These are phyloP conservation scores for Juglanconis juglandina DNA, from an alignment of 2,329 filamentous ascomycete genomes.

Conservation along the genomic window DNA sequence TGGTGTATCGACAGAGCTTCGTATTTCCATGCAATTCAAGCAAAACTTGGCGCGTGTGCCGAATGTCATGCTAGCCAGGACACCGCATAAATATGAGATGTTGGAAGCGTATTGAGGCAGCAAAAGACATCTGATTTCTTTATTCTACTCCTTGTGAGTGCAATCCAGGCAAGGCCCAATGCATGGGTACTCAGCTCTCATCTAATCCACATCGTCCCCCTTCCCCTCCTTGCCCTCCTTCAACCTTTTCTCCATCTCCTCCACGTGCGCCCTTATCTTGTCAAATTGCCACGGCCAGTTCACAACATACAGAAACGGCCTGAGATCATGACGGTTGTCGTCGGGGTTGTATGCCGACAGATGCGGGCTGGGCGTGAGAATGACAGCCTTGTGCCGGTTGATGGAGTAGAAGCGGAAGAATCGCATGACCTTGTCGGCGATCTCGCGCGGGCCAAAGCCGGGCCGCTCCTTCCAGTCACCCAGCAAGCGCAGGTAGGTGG, in stretches of 20 bases:
- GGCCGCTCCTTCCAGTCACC: slow-evolving; percentile 33
- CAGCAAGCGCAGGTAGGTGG: slow-evolving; percentile 36
- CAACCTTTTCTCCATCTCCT: slow-evolving; percentile 29
- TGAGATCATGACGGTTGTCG: slow-evolving; percentile 37
- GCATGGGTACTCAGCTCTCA: no score
- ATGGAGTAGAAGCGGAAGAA: slow-evolving; percentile 53
- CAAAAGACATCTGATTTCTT: no score
- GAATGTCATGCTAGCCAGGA: no score
- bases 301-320: slow-evolving; percentile 39
- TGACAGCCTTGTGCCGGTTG: slow-evolving; percentile 64
- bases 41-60: no score
- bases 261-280: slow-evolving; percentile 38
- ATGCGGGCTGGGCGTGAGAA: slow-evolving; percentile 56
- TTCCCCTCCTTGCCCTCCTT: slow-evolving; percentile 7
- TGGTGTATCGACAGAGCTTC: no score
- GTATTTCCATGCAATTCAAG: no score
- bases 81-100: no score
- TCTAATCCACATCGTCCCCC: slow-evolving; percentile 9
- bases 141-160: no score
- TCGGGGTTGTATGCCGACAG: slow-evolving; percentile 35
- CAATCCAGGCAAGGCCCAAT: no score
- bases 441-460: slow-evolving; percentile 30
- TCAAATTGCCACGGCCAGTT: slow-evolving; percentile 38
- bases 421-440: slow-evolving; percentile 41
- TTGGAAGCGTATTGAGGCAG: no score